A percentile compares a stretch with the other conserved stretches of the same genome.
Evolutionary conservation across 73 alveolate genomes (phyloP).

Genomic region (Uronychia setigera): DNA sequence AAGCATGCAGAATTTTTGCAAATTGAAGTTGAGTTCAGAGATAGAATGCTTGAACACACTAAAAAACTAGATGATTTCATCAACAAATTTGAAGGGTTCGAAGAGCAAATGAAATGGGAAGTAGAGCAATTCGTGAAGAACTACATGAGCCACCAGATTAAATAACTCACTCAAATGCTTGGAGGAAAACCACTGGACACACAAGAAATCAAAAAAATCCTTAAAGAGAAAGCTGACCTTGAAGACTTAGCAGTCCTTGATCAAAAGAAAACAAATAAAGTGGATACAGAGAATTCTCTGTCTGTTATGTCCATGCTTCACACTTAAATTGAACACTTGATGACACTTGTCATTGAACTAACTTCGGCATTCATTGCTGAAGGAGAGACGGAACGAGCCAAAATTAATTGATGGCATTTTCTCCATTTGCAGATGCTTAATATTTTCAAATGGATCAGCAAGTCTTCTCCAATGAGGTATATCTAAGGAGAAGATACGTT

Average conservation of each 20-base stretch:
- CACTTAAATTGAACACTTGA: background rate
- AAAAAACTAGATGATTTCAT: background rate
- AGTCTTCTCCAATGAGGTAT: background rate
- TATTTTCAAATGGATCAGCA: background rate
- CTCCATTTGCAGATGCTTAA: background rate
- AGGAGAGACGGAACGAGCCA: background rate
- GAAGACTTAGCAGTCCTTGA: background rate
- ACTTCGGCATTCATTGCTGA: background rate
- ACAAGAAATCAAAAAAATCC: background rate
- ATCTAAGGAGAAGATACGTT: background rate
- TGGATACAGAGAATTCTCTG: background rate
- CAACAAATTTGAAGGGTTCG: background rate
- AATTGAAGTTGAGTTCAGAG: background rate
- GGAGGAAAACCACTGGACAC: background rate
- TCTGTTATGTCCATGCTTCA: background rate
- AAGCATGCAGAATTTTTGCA: background rate
- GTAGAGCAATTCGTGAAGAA: background rate
- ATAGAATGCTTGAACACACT: background rate
- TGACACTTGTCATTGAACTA: background rate
- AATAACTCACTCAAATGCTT: background rate
- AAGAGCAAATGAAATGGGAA: background rate
- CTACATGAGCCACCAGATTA: background rate
- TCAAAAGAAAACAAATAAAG: background rate
- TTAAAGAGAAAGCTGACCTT: background rate
- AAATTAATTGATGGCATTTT: background rate